phyloP scores from a whole-genome alignment of 1,284 basidiomycete genomes.

The Uromyces viciae-fabae region DNA sequence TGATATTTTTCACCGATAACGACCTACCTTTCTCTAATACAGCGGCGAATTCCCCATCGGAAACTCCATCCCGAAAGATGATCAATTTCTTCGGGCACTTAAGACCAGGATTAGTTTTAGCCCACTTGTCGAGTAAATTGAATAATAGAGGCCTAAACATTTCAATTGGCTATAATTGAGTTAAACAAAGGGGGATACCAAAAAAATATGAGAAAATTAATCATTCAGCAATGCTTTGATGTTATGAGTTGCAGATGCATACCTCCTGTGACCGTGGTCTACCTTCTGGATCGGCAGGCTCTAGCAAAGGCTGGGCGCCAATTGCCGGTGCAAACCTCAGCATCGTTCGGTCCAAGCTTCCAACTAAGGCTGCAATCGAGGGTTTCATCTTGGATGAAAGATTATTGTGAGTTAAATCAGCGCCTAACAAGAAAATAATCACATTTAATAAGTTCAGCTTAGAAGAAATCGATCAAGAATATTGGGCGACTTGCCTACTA shows the following conservation, averaged over 20 bases:
- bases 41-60: constrained; percentile 35
- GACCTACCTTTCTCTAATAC: constrained; percentile 30
- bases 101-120: background rate
- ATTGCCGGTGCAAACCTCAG: constrained; percentile 14
- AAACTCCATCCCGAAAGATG: constrained; percentile 40
- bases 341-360: constrained; percentile 12
- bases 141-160: constrained; percentile 3
- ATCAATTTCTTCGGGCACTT: constrained; percentile 24
- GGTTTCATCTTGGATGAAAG: constrained; percentile 4
- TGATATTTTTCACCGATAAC: background rate
- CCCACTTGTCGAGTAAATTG: constrained; percentile 24
- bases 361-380: constrained; percentile 33
- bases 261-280: constrained; percentile 40
- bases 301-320: constrained; percentile 24
- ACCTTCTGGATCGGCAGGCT: constrained; percentile 3
- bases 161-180: constrained; percentile 27
- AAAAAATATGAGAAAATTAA: too few relatives aligned
- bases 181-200: background rate
- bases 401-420: constrained; percentile 37
- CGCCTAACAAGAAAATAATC: background rate
- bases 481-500: constrained; percentile 13
- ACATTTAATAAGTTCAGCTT: background rate
- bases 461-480: background rate
- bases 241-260: background rate
- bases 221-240: too few relatives aligned